A percentile compares a stretch with the other conserved stretches of the same genome.
Evolutionary conservation across 495 filamentous ascomycete genomes (phyloP).

Genomic region (Penicillium fimorum): DNA sequence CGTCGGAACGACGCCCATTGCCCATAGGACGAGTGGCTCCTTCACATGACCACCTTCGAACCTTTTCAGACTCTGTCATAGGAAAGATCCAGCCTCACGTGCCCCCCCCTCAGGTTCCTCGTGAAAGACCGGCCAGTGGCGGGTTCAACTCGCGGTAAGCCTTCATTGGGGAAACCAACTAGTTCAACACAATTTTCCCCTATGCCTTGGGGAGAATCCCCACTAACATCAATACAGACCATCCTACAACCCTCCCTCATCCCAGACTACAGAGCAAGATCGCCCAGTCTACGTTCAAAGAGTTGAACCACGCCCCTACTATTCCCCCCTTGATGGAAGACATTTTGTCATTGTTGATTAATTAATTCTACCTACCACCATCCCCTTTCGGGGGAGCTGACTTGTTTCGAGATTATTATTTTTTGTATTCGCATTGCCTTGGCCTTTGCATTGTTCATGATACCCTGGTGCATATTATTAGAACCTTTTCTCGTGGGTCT

Average conservation of each 20-base stretch:
- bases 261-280: constrained; percentile 25
- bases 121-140: constrained; percentile 22
- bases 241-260: constrained; percentile 18
- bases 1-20: constrained; percentile 14
- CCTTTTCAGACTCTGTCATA: constrained; percentile 6
- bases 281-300: constrained; percentile 30
- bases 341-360: constrained; percentile 38
- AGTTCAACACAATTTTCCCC: constrained; percentile 2
- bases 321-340: constrained; percentile 27
- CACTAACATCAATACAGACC: constrained; percentile 16
- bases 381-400: background rate
- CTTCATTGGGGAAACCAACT: constrained; percentile 5
- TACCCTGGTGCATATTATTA: constrained; percentile 34
- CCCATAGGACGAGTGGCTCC: constrained; percentile 16
- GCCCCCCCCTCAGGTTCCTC: constrained; percentile 7
- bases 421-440: constrained; percentile 5
- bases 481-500: constrained; percentile 13
- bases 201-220: background rate
- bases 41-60: constrained; percentile 16
- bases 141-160: constrained; percentile 26
- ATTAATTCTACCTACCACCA: background rate
- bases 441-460: constrained; percentile 24
- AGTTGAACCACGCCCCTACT: constrained; percentile 23
- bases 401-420: constrained; percentile 2
- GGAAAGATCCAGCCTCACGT: constrained; percentile 14